Conservation (phyloP, 2,329 filamentous ascomycete genomes). For the Aurifilum marmelostoma region DNA sequence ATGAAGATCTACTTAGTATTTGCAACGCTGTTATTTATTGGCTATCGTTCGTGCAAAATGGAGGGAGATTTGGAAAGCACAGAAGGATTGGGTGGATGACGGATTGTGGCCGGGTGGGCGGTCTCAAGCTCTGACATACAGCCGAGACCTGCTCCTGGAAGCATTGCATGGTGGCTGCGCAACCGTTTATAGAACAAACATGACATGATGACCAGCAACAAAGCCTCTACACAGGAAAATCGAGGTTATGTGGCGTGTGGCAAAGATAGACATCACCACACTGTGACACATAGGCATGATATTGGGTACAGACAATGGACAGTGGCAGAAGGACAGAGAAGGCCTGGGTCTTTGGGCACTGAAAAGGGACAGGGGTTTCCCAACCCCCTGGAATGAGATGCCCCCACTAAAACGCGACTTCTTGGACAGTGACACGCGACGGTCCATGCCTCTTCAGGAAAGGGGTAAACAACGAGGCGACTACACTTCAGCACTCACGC, state of each 20-base stretch:
- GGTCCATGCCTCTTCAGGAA: conserved; percentile 23
- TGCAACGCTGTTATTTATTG: background rate
- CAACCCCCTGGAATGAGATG: conserved; percentile 6
- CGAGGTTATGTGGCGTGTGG: conserved; percentile 4
- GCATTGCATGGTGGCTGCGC: background rate
- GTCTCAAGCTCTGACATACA: conserved; percentile 25
- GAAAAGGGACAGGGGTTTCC: conserved; percentile 9
- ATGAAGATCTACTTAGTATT: conserved; percentile 8
- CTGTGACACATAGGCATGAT: background rate
- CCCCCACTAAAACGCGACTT: conserved; percentile 25
- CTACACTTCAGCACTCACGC: conserved; percentile 21
- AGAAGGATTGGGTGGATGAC: conserved; percentile 9
- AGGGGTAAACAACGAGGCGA: conserved; percentile 30
- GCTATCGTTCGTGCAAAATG: background rate
- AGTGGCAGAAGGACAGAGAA: background rate
- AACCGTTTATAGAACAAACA: conserved; percentile 16
- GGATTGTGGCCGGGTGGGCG: conserved; percentile 6
- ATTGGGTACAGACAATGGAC: background rate
- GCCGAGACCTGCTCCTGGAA: conserved; percentile 22
- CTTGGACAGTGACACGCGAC: conserved; percentile 23
- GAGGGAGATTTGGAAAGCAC: conserved; percentile 3
- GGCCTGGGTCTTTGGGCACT: background rate
- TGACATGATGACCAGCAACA: too few species aligned
- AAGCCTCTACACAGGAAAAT: background rate
- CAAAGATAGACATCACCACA: background rate